Evolutionary conservation across 352 stramenopile species (phyloP).

Genomic region (Phytophthora brassicae): DNA sequence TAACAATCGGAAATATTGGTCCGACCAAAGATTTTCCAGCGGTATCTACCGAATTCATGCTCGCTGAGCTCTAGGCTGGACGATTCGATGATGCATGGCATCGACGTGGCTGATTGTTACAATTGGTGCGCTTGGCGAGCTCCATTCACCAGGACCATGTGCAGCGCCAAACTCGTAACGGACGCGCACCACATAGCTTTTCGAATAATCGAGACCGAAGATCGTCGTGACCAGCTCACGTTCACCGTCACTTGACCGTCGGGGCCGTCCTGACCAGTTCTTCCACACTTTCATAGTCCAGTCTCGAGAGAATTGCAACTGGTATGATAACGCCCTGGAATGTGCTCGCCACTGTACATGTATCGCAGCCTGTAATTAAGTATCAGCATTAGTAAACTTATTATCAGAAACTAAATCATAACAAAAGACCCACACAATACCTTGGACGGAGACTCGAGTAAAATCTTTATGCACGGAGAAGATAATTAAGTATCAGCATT

Average conservation of each 20-base stretch:
- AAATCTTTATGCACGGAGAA: conserved; percentile 45
- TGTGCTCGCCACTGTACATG: conserved; percentile 60
- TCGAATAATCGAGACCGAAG: conserved; percentile 68
- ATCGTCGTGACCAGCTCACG: conserved; percentile 64
- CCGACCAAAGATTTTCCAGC: not conserved
- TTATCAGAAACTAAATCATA: too few relatives aligned
- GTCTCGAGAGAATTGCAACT: conserved; percentile 74
- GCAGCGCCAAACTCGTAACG: conserved; percentile 62
- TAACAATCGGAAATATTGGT: not conserved
- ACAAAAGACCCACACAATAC: conserved; percentile 20
- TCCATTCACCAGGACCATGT: conserved; percentile 63
- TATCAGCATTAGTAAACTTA: not conserved
- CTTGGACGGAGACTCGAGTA: conserved; percentile 63
- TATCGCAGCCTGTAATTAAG: conserved; percentile 50
- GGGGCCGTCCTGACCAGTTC: conserved; percentile 60
- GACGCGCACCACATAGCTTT: conserved; percentile 74
- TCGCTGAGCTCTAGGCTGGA: conserved; percentile 21
- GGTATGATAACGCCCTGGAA: conserved; percentile 52
- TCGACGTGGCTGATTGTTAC: conserved; percentile 45
- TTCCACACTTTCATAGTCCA: conserved; percentile 82
- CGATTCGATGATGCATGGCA: conserved; percentile 25
- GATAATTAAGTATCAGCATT: not conserved
- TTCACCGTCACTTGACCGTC: conserved; percentile 48
- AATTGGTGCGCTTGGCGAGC: conserved; percentile 45
- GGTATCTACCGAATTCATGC: conserved; percentile 7